Evolutionary conservation across 345 rosid species (phyloP), one percentile per base, ranked within the genome.

Genomic region (Citrus cavaleriei): DNA sequence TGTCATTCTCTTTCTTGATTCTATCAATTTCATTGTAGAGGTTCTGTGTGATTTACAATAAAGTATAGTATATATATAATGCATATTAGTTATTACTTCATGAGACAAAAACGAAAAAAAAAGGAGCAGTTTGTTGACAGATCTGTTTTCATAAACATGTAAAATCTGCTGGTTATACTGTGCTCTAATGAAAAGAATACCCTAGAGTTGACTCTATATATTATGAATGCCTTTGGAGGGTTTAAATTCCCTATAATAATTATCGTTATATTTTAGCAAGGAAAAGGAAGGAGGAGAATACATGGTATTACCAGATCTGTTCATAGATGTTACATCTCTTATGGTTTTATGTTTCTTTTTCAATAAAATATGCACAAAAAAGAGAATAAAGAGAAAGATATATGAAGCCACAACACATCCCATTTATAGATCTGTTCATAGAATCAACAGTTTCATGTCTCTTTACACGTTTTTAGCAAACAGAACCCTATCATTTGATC

Each of bases 1-100:
- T 86, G 78, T 95, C 97, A 78, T 95, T 93, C 90, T 95, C 96
- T 65, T 90, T 95, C 85, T 90, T 90, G 79, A 91, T 87, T 77
- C 91, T 88, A 32, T 95, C 97, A 83, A 93, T 90, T 89, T 95
- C 98, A 77, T 84, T 77, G 88, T 84, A 88, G 9, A 95, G 93
- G 83, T 83, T 86, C 97, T 93, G 86, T 34, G 38, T n/a, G 3
- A 25, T 37, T 32, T 13, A 32, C 21, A 59, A 62, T 14, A 61
- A 37, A n/a, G 32, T 27, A 42, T 72, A 21, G 10, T 57, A n/a
- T 2, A 2, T 2, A 57, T 6, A 2, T 2, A 57, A 57, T 57
- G n/a, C 10, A 22, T 57, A 22, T 19, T 46, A 13, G 4, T 46
- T 46, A 57, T 57, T 22, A 3, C 4, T 59, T 24, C 62, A 2